Evolutionary conservation across 2,329 filamentous ascomycete genomes (phyloP).

Genomic region (Claviceps spartinae): DNA sequence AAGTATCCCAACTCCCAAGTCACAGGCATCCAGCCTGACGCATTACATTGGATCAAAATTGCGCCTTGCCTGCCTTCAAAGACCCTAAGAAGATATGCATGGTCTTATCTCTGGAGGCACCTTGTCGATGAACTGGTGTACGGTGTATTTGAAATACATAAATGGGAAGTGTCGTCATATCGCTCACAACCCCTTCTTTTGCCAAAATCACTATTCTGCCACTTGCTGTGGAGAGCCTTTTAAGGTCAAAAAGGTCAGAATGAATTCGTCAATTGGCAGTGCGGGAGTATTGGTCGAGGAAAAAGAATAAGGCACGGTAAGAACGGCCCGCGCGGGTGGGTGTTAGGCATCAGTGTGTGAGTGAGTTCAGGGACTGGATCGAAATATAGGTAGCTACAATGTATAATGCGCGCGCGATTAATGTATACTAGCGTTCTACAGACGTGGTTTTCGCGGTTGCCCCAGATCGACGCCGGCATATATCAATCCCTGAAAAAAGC

Average conservation of each 20-base stretch:
- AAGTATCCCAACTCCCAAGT: no score
- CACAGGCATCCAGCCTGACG: no score
- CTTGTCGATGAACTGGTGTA: no score
- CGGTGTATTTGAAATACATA: no score
- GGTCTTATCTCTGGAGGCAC: no score
- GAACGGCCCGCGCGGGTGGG: background rate
- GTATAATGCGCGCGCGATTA: background rate
- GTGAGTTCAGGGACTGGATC: background rate
- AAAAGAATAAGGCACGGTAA: constrained; percentile 18
- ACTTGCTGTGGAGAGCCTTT: constrained; percentile 29
- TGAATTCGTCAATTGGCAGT: constrained; percentile 39
- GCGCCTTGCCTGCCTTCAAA: no score
- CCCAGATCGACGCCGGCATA: background rate
- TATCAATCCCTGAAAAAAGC: background rate
- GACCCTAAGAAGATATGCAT: no score
- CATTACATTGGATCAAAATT: no score
- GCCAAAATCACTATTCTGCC: constrained; percentile 26
- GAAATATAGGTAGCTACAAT: background rate
- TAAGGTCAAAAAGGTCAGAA: constrained; percentile 31
- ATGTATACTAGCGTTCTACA: background rate
- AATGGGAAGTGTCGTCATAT: constrained; percentile 23
- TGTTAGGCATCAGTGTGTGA: background rate
- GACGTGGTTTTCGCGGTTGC: background rate
- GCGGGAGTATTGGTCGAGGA: constrained; percentile 37
- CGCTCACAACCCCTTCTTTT: constrained; percentile 36